Evolutionary conservation across 768 basidiomycete genomes (phyloP).

Genomic region (Phylloporus sp.): DNA sequence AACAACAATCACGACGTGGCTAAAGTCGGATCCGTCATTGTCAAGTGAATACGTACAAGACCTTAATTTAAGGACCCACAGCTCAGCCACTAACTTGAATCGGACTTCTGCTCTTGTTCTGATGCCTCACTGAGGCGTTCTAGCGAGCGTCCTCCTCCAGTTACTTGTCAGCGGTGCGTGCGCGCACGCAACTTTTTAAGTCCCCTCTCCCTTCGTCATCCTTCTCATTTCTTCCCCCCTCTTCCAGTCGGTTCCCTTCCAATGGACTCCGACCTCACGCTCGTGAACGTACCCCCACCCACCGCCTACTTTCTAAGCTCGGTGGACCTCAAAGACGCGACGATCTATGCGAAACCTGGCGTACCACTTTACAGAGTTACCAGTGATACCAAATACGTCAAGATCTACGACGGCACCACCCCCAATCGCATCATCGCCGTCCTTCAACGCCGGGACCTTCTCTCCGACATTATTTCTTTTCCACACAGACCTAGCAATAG

Average conservation of each 20-base stretch:
- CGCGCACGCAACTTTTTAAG: neutral
- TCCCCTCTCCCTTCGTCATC: neutral
- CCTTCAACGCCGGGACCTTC: constrained; percentile 24
- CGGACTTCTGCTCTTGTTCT: neutral
- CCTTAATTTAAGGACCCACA: constrained; percentile 1
- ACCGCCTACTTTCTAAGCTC: constrained; percentile 27
- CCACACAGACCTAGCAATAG: constrained; percentile 8
- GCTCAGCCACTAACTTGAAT: too few relatives aligned
- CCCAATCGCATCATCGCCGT: constrained; percentile 18
- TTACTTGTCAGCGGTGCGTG: neutral
- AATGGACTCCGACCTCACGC: constrained; percentile 29
- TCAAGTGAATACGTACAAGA: constrained; percentile 4
- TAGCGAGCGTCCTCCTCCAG: neutral
- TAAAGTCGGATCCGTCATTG: neutral
- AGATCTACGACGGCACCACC: constrained; percentile 10
- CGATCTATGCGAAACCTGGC: constrained; percentile 16
- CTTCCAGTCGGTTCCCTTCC: too few relatives aligned
- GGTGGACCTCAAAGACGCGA: constrained; percentile 12
- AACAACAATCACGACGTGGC: neutral
- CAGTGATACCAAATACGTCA: constrained; percentile 17
- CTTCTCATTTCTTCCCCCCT: neutral
- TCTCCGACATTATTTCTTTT: constrained; percentile 27
- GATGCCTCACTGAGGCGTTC: constrained; percentile 2
- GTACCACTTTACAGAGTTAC: constrained; percentile 25
- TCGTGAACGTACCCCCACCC: constrained; percentile 23